These are phyloP conservation scores for Hypoxylon sp. DNA, from an alignment of 2,329 filamentous ascomycete species.

Conservation along the genomic window DNA sequence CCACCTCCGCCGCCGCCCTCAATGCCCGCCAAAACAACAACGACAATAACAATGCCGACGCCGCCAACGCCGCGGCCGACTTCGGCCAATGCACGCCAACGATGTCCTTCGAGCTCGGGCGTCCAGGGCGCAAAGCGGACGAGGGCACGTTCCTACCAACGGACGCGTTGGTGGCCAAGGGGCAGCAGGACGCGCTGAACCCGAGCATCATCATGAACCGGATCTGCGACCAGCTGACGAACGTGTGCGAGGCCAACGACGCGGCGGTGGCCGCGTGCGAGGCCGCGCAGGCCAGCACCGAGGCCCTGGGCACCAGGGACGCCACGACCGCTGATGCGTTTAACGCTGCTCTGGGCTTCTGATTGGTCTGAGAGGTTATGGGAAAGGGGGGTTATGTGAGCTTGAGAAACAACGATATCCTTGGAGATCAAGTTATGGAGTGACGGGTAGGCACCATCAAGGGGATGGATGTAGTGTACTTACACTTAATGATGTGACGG, in stretches of 20 bases:
- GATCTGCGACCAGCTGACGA: conserved; percentile 72
- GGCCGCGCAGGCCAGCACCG: conserved; percentile 65
- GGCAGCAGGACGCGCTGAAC: conserved; percentile 71
- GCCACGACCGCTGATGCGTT: conserved; percentile 64
- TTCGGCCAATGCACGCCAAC: conserved; percentile 66
- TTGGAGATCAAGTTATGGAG: neutral
- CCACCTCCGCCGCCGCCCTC: conserved; percentile 6
- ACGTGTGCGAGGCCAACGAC: conserved; percentile 71
- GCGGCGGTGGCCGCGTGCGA: conserved; percentile 66
- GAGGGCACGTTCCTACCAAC: conserved; percentile 73
- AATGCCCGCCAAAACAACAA: conserved; percentile 13
- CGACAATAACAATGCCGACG: conserved; percentile 29
- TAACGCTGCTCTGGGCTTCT: conserved; percentile 60
- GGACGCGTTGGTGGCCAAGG: conserved; percentile 68
- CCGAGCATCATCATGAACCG: conserved; percentile 75
- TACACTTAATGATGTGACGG: conserved; percentile 2
- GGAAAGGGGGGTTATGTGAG: neutral
- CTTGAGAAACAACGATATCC: neutral
- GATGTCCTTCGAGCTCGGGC: conserved; percentile 70
- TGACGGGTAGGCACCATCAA: neutral
- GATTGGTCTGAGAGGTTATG: conserved; percentile 18
- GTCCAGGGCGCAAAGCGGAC: conserved; percentile 62
- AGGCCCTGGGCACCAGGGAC: conserved; percentile 64
- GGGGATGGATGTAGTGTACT: conserved; percentile 1
- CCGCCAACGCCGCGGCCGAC: conserved; percentile 57